Conservation (phyloP, 371 early-diverging fungal species). For the Syncephalastrum monosporum region DNA sequence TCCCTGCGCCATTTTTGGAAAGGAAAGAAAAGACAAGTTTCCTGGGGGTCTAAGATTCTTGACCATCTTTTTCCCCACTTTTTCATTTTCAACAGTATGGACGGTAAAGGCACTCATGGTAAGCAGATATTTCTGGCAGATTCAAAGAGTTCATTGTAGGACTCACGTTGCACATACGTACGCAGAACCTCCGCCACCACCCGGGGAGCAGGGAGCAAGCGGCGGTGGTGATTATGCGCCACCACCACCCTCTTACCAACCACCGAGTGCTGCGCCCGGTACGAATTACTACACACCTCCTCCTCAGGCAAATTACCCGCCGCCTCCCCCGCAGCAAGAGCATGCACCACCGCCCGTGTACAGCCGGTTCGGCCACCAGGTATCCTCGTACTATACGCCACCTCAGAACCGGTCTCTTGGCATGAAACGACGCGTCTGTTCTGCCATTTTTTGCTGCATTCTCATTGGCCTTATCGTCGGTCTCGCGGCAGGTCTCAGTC, state of each 20-base stretch:
- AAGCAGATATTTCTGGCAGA: no score
- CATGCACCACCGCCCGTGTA: conserved; percentile 9
- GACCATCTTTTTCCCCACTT: no score
- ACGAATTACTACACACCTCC: neutral
- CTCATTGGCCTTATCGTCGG: conserved; percentile 25
- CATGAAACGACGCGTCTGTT: conserved; percentile 19
- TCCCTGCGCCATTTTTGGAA: no score
- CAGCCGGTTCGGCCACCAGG: conserved; percentile 9
- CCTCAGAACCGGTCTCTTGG: conserved; percentile 25
- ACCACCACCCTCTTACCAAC: conserved; percentile 2
- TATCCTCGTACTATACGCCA: conserved; percentile 27
- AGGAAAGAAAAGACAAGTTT: no score
- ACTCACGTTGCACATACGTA: no score
- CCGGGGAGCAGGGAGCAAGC: no score
- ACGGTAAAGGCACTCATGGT: no score
- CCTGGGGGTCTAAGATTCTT: no score
- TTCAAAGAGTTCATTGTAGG: no score
- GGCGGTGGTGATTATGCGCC: neutral
- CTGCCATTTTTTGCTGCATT: conserved; percentile 26
- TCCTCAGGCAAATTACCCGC: conserved; percentile 26
- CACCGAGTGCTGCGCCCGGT: neutral
- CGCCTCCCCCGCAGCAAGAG: conserved; percentile 14
- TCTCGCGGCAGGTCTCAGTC: conserved; percentile 26
- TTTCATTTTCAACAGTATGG: no score
- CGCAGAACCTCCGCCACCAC: no score